Evolutionary conservation across 805 yeast species (phyloP).

Genomic region (Monosporozyma unispora): DNA sequence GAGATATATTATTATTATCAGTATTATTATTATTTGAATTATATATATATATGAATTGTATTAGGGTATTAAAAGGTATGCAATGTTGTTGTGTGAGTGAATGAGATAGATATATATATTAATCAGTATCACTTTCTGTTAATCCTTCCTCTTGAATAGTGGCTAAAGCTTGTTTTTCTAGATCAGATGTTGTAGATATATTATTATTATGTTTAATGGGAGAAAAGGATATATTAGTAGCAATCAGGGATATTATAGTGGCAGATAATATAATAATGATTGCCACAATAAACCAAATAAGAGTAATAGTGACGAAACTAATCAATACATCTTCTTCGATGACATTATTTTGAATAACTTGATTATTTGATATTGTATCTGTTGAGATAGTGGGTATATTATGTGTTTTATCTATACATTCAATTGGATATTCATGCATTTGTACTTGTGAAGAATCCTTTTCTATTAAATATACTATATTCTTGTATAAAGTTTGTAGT

Average conservation of each 20-base stretch:
- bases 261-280: neutral
- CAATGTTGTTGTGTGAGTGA: neutral
- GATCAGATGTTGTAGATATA: neutral
- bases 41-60: no score
- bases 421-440: neutral
- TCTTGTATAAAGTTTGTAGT: neutral
- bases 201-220: neutral
- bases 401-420: no score
- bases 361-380: neutral
- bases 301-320: neutral
- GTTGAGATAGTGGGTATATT: neutral
- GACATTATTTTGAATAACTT: neutral
- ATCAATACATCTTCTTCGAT: neutral
- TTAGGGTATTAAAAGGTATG: neutral
- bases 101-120: neutral
- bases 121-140: neutral
- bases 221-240: neutral
- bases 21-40: no score
- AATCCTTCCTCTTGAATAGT: neutral
- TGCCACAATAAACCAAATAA: neutral
- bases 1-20: no score
- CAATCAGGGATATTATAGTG: neutral
- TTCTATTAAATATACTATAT: neutral
- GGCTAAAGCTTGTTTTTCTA: neutral
- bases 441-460: neutral